Conservation (phyloP, 768 basidiomycete species). For the Panaeolus papilionaceus region DNA sequence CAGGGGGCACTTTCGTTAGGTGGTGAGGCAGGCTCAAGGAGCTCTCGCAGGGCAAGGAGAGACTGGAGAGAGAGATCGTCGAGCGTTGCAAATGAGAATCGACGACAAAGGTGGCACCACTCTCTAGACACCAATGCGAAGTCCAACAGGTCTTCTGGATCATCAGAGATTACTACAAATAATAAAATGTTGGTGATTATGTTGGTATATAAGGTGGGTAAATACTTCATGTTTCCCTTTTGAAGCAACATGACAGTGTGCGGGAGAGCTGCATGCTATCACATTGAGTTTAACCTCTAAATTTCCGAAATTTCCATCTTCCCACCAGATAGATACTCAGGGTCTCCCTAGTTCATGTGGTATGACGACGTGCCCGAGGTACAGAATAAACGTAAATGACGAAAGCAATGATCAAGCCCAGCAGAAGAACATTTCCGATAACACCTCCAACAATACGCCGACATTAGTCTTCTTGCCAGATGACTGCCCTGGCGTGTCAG, state of each 20-base stretch:
- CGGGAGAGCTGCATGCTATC: background rate
- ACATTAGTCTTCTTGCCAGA: conserved; percentile 25
- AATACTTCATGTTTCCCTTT: background rate
- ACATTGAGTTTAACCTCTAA: no score
- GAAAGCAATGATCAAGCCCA: conserved; percentile 54
- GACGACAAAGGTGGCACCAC: background rate
- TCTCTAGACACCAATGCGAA: background rate
- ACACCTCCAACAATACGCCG: conserved; percentile 32
- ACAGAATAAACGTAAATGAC: conserved; percentile 26
- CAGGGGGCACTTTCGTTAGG: background rate
- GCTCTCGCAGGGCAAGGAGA: background rate
- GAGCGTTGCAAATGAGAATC: background rate
- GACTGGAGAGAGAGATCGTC: background rate
- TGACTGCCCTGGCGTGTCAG: background rate
- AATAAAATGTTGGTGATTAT: background rate
- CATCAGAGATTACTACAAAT: background rate
- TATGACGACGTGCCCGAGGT: no score
- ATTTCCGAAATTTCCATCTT: no score
- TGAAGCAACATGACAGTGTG: background rate
- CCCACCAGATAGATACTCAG: no score
- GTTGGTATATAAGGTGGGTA: background rate
- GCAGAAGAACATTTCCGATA: conserved; percentile 24
- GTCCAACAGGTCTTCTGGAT: background rate
- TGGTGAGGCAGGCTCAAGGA: background rate
- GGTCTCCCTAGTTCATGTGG: no score